phyloP scores from a whole-genome alignment of 768 basidiomycete genomes.

The Trametes sanguinea region DNA sequence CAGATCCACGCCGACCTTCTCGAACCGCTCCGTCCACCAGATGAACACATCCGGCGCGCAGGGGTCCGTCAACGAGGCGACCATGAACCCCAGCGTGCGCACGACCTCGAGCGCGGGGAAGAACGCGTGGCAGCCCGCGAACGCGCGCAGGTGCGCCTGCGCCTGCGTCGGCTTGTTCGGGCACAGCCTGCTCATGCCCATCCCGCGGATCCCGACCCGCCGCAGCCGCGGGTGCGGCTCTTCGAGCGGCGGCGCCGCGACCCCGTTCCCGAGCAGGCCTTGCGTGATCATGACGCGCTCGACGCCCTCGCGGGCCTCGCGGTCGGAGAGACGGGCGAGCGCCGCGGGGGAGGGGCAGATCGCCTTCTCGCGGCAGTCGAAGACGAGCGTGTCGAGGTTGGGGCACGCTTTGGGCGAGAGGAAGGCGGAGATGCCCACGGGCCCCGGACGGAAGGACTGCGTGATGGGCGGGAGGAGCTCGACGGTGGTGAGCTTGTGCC shows the following conservation, averaged over 20 bases:
- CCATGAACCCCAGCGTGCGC: slow-evolving; percentile 49
- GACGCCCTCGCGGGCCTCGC: slow-evolving; percentile 4
- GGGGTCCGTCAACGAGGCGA: slow-evolving; percentile 46
- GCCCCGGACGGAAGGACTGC: slow-evolving; percentile 29
- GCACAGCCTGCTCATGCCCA: slow-evolving; percentile 45
- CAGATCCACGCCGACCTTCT: slow-evolving; percentile 50
- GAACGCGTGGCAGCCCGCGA: slow-evolving; percentile 37
- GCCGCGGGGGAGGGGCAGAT: slow-evolving; percentile 12
- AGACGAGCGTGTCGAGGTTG: slow-evolving; percentile 46
- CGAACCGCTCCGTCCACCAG: slow-evolving; percentile 56
- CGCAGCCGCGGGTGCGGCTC: slow-evolving; percentile 39
- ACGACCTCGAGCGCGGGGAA: slow-evolving; percentile 50
- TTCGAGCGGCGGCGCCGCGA: slow-evolving; percentile 15
- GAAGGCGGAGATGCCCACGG: slow-evolving; percentile 46
- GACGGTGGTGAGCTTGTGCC: slow-evolving; percentile 40
- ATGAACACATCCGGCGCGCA: slow-evolving; percentile 52
- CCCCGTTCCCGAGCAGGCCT: background rate
- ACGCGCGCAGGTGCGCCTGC: slow-evolving; percentile 45
- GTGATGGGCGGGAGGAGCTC: slow-evolving; percentile 39
- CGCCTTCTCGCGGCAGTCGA: slow-evolving; percentile 29
- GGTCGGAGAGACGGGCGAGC: slow-evolving; percentile 18
- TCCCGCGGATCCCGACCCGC: slow-evolving; percentile 48
- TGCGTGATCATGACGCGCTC: slow-evolving; percentile 1
- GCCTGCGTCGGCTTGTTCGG: slow-evolving; percentile 41
- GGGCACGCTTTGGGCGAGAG: slow-evolving; percentile 45